Conservation (phyloP, 768 basidiomycete species). For the Lentinula guzmanii region DNA sequence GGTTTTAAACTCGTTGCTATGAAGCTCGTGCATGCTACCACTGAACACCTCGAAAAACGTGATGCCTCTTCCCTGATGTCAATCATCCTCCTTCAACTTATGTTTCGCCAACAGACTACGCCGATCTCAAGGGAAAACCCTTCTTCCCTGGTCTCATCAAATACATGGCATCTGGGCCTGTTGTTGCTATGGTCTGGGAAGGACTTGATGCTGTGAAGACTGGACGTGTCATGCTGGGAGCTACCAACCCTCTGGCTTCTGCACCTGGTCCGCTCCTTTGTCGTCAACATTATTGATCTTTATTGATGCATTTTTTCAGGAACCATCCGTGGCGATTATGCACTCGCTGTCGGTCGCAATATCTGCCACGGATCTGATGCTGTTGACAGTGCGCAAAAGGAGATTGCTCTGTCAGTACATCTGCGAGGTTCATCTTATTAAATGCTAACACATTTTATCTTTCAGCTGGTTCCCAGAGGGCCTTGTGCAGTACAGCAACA, state of each 20-base stretch:
- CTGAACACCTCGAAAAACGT: conserved; percentile 91
- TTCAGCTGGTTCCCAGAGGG: conserved; percentile 91
- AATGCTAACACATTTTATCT: conserved; percentile 5
- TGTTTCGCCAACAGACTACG: conserved; percentile 64
- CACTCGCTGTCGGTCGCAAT: conserved; percentile 92
- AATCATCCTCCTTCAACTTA: conserved; percentile 8
- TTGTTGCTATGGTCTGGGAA: conserved; percentile 94
- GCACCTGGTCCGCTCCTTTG: conserved; percentile 55
- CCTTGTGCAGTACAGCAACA: conserved; percentile 61
- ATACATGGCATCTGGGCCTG: conserved; percentile 96
- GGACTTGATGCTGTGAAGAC: conserved; percentile 94
- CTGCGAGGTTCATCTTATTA: not conserved
- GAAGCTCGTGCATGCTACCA: conserved; percentile 79
- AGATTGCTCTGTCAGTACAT: conserved; percentile 77
- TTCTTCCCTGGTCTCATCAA: conserved; percentile 97
- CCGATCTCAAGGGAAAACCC: conserved; percentile 85
- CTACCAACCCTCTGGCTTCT: conserved; percentile 93
- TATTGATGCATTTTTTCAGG: conserved; percentile 36
- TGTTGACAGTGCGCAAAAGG: conserved; percentile 87
- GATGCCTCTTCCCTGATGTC: conserved; percentile 10
- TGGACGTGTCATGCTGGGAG: conserved; percentile 92
- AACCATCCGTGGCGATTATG: conserved; percentile 94
- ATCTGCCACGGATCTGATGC: conserved; percentile 90
- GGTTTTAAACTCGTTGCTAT: conserved; percentile 96
- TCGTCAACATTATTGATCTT: not conserved